phyloP scores from a whole-genome alignment of 176 grass and related monocot species.

The Oryza nivara region DNA sequence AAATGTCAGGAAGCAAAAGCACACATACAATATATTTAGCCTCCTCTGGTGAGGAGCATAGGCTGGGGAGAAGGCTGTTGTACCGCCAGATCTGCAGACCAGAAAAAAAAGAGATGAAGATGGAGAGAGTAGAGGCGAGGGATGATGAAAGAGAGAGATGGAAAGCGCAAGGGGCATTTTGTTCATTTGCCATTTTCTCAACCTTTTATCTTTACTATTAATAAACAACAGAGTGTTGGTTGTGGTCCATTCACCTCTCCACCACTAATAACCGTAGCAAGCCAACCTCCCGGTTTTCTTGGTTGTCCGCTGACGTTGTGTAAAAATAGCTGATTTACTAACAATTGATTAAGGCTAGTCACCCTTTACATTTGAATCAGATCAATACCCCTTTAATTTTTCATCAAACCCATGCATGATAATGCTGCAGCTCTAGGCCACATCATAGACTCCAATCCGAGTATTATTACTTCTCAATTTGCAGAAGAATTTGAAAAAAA shows the following conservation, averaged over 20 bases:
- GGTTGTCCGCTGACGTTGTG: background rate
- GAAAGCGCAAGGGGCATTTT: background rate
- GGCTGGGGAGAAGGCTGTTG: background rate
- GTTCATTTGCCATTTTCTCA: background rate
- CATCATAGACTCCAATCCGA: too few species aligned
- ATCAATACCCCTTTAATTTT: too few species aligned
- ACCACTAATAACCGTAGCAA: background rate
- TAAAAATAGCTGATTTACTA: background rate
- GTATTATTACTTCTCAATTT: too few species aligned
- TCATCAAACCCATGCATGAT: too few species aligned
- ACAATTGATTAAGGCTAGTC: too few species aligned
- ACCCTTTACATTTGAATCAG: background rate
- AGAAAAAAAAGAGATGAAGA: background rate
- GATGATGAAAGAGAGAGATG: background rate
- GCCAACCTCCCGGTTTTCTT: background rate
- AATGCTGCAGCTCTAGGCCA: too few species aligned
- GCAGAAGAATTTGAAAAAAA: too few species aligned
- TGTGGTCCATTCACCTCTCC: background rate
- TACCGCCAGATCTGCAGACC: background rate
- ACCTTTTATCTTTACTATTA: background rate
- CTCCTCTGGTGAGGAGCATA: background rate
- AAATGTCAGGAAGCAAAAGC: background rate
- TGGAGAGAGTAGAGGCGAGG: background rate
- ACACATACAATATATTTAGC: background rate
- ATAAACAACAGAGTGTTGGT: background rate